These are phyloP conservation scores for Verticillium nonalfalfae DNA, from an alignment of 2,329 filamentous ascomycete genomes.

Conservation along the genomic window DNA sequence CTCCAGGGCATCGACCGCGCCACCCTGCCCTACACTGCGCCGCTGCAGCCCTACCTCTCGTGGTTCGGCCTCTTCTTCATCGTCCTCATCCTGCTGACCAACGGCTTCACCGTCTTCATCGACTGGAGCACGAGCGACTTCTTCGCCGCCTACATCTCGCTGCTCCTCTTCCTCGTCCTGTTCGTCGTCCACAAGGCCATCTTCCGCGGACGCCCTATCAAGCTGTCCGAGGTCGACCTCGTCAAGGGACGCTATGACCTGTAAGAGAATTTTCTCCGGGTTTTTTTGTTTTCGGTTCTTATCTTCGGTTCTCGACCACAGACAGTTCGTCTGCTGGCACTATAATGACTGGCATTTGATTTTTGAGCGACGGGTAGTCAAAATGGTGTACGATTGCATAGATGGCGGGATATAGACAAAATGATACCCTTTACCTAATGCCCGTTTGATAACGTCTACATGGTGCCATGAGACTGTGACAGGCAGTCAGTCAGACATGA, in stretches of 20 bases:
- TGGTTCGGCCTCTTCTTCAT: constrained; percentile 63
- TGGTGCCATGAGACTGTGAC: background rate
- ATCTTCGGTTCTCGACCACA: no score
- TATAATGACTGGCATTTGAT: background rate
- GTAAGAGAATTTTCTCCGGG: background rate
- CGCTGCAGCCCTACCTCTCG: constrained; percentile 57
- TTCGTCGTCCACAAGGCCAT: constrained; percentile 55
- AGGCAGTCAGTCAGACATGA: background rate
- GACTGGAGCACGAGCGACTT: constrained; percentile 54
- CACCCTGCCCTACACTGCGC: constrained; percentile 53
- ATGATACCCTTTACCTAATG: background rate
- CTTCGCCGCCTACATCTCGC: constrained; percentile 57
- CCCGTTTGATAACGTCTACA: background rate
- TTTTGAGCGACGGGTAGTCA: background rate
- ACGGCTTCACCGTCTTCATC: constrained; percentile 64
- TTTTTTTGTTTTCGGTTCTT: background rate
- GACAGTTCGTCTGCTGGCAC: background rate
- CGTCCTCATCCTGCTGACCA: constrained; percentile 57
- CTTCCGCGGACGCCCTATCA: constrained; percentile 30
- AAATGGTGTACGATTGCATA: background rate
- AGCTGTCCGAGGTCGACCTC: constrained; percentile 28
- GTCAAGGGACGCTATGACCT: background rate
- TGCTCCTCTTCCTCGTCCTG: constrained; percentile 56
- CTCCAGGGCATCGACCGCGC: constrained; percentile 51
- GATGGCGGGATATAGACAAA: background rate